phyloP scores from a whole-genome alignment of 2,329 filamentous ascomycete species.

The Claviceps pazoutovae region DNA sequence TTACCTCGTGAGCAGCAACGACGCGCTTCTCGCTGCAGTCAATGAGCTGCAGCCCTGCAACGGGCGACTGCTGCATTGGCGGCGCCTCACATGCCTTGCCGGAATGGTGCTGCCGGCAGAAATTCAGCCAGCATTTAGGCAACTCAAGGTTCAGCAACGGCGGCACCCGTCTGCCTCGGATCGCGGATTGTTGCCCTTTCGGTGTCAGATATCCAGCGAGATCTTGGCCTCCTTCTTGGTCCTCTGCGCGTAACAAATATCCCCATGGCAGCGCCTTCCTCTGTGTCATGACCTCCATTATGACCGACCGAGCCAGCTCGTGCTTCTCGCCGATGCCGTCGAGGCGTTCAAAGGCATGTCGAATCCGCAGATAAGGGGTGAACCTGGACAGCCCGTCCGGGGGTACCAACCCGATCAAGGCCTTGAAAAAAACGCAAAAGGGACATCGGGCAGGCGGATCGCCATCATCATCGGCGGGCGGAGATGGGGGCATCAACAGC shows the following conservation, averaged over 20 bases:
- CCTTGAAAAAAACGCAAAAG: conserved; percentile 25
- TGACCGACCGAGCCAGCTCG: conserved; percentile 19
- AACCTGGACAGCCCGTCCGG: conserved; percentile 19
- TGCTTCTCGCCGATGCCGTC: conserved; percentile 22
- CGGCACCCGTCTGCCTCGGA: conserved; percentile 20
- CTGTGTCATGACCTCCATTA: conserved; percentile 23
- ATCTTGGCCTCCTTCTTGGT: conserved; percentile 12
- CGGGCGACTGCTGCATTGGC: conserved; percentile 5
- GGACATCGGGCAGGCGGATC: conserved; percentile 13
- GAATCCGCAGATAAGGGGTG: conserved; percentile 22
- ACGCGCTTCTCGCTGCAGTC: conserved; percentile 18
- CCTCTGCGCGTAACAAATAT: conserved; percentile 19
- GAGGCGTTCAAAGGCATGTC: conserved; percentile 24
- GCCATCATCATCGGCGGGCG: conserved; percentile 5
- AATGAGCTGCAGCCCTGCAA: conserved; percentile 19
- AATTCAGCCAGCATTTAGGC: conserved; percentile 21
- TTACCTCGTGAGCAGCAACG: conserved; percentile 16
- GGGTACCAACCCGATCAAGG: conserved; percentile 15
- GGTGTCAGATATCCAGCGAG: conserved; percentile 5
- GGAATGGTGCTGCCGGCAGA: conserved; percentile 18
- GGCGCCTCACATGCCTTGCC: conserved; percentile 11
- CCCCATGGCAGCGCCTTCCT: conserved; percentile 23
- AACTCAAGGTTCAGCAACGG: conserved; percentile 17
- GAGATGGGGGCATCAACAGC: conserved; percentile 11
- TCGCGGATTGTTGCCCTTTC: conserved; percentile 8